Conservation (phyloP, 78 protist species). For the Chrysochromulina tobinii region DNA sequence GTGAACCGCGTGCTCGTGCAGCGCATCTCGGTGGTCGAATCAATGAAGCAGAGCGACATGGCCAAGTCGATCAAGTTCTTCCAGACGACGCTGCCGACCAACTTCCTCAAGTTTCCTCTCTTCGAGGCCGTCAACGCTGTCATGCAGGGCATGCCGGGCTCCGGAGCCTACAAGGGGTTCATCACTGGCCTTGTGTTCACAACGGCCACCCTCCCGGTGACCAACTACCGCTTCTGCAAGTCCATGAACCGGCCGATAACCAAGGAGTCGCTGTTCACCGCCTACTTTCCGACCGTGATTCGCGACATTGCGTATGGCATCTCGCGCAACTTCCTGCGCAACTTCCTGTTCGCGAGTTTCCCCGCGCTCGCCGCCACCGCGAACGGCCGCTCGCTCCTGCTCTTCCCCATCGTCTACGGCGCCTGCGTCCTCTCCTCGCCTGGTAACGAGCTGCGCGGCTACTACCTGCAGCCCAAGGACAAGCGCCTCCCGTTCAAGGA, state of each 20-base stretch:
- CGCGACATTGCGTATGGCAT: neutral
- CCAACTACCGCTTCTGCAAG: no score
- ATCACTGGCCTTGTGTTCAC: neutral
- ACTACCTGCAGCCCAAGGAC: neutral
- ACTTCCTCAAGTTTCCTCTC: neutral
- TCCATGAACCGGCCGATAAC: no score
- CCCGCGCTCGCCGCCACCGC: neutral
- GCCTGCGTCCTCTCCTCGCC: neutral
- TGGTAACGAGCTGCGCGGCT: neutral
- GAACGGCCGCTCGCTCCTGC: neutral
- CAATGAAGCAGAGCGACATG: neutral
- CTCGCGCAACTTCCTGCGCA: neutral
- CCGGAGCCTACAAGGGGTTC: neutral
- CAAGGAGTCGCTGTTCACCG: neutral
- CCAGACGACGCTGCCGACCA: neutral
- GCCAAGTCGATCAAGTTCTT: neutral
- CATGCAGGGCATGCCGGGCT: neutral
- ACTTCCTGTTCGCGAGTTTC: neutral
- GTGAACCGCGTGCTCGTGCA: neutral
- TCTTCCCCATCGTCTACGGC: neutral
- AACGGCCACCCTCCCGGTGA: neutral
- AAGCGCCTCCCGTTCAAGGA: neutral
- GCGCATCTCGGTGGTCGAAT: neutral
- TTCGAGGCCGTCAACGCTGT: neutral
- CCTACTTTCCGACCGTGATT: neutral